phyloP scores from a whole-genome alignment of 129 eudicot species.

The Lactuca saligna region DNA sequence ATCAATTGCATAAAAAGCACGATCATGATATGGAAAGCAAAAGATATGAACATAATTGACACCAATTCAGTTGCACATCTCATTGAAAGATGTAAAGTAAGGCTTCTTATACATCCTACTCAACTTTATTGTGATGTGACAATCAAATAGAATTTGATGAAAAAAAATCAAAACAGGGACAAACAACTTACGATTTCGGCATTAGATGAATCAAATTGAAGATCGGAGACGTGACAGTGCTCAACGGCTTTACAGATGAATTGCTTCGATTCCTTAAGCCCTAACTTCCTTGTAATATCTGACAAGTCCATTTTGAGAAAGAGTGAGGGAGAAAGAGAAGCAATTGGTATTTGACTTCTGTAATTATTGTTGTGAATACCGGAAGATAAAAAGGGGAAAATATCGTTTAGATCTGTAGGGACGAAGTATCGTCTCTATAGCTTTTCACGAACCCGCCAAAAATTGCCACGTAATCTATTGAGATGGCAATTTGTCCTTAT shows the following conservation, averaged over 20 bases:
- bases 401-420: no score
- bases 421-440: no score
- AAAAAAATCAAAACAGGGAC: not conserved
- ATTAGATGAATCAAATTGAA: conserved; percentile 75
- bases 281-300: conserved; percentile 70
- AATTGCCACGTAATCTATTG: no score
- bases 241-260: conserved; percentile 88
- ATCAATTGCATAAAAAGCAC: no score
- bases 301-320: conserved; percentile 57
- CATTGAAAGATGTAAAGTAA: conserved; percentile 70
- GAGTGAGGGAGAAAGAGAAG: no score
- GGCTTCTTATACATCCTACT: conserved; percentile 96
- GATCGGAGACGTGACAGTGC: conserved; percentile 80
- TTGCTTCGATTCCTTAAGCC: conserved; percentile 54
- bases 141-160: conserved; percentile 65
- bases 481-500: no score
- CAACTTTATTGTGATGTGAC: conserved; percentile 56
- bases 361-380: conserved; percentile 4
- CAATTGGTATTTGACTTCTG: not conserved
- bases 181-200: conserved; percentile 63
- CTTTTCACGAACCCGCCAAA: no score
- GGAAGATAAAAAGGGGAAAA: conserved; percentile 7
- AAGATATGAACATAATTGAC: conserved; percentile 48
- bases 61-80: conserved; percentile 83
- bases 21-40: no score